Conservation (phyloP, 2,329 filamentous ascomycete genomes). For the Sclerotinia sclerotiorum region DNA sequence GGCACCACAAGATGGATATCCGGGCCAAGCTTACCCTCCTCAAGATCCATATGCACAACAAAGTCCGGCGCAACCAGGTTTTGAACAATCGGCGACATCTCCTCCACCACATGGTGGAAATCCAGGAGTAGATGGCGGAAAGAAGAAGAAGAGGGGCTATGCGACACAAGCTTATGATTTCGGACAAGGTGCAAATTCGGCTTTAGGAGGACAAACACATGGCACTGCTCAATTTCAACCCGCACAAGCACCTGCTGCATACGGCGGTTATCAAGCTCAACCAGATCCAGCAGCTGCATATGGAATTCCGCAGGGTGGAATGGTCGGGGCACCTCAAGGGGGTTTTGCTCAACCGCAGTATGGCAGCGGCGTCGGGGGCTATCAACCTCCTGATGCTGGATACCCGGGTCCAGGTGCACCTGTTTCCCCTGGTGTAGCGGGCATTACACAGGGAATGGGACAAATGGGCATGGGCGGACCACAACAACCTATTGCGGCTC, state of each 20-base stretch:
- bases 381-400: slow-evolving; percentile 66
- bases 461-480: slow-evolving; percentile 66
- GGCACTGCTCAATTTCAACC: slow-evolving; percentile 49
- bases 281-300: slow-evolving; percentile 37
- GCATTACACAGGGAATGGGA: slow-evolving; percentile 80
- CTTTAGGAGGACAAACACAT: slow-evolving; percentile 64
- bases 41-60: slow-evolving; percentile 49
- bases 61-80: slow-evolving; percentile 42
- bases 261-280: slow-evolving; percentile 41
- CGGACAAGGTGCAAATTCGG: slow-evolving; percentile 80
- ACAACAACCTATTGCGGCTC: slow-evolving; percentile 41
- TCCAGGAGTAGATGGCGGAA: slow-evolving; percentile 49
- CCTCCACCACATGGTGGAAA: slow-evolving; percentile 39
- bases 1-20: slow-evolving; percentile 52
- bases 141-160: slow-evolving; percentile 93
- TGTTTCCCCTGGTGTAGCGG: slow-evolving; percentile 52
- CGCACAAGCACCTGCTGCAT: slow-evolving; percentile 42
- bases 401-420: slow-evolving; percentile 57
- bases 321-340: slow-evolving; percentile 42
- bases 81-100: slow-evolving; percentile 30
- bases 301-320: slow-evolving; percentile 36
- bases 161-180: slow-evolving; percentile 95
- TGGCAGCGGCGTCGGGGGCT: slow-evolving; percentile 46
- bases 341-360: slow-evolving; percentile 40
- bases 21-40: slow-evolving; percentile 45